A percentile compares a stretch with the other conserved stretches of the same genome.
These are phyloP conservation scores for Thielaviopsis ethacetica DNA, from an alignment of 2,329 filamentous ascomycete species.

Conservation along the genomic window DNA sequence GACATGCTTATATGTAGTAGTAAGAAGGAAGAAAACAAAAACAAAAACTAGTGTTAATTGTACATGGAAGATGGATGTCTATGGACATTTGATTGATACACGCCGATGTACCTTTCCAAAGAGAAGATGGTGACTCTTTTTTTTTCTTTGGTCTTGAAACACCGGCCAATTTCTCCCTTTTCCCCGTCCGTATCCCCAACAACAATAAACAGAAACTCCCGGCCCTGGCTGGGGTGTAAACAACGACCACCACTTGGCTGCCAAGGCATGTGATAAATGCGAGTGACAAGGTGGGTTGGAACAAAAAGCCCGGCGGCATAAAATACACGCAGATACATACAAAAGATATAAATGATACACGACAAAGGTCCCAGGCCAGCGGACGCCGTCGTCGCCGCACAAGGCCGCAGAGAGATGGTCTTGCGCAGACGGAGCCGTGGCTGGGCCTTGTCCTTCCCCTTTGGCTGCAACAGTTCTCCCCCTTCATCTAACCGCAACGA, in stretches of 20 bases:
- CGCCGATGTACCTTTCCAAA: background rate
- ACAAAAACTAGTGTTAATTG: conserved; percentile 1
- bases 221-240: background rate
- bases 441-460: background rate
- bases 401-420: background rate
- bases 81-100: background rate
- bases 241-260: background rate
- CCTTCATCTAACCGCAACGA: background rate
- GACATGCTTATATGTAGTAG: background rate
- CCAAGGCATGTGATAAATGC: no score
- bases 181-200: background rate
- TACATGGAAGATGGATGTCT: conserved; percentile 1
- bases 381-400: background rate
- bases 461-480: background rate
- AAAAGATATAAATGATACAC: conserved; percentile 5
- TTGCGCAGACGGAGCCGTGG: background rate
- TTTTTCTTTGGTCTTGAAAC: background rate
- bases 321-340: background rate
- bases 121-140: conserved; percentile 2
- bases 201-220: background rate
- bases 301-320: background rate
- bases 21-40: background rate
- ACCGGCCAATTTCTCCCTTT: background rate
- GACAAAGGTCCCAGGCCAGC: background rate
- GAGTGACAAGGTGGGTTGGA: background rate